Evolutionary conservation across 768 basidiomycete genomes (phyloP).

Genomic region (Russula sp.): DNA sequence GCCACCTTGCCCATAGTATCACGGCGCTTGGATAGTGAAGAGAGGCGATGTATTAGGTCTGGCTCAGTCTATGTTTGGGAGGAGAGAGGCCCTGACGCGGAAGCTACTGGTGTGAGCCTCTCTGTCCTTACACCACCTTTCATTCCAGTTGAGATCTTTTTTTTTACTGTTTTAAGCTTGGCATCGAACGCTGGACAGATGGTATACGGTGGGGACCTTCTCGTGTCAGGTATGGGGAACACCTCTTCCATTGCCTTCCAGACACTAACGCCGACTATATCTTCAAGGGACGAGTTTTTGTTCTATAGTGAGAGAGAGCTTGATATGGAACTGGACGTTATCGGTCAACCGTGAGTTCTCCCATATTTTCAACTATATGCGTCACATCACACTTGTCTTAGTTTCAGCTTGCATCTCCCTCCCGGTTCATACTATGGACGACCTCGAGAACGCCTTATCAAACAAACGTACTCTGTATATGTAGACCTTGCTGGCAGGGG

Average conservation of each 20-base stretch:
- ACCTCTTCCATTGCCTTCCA: not conserved
- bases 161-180: slow-evolving; percentile 44
- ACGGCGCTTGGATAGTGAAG: slow-evolving; percentile 71
- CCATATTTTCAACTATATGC: not conserved
- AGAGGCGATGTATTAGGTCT: slow-evolving; percentile 63
- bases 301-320: slow-evolving; percentile 70
- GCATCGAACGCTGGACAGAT: slow-evolving; percentile 82
- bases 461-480: slow-evolving; percentile 79
- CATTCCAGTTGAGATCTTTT: not conserved
- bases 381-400: slow-evolving; percentile 30
- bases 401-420: slow-evolving; percentile 31
- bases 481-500: slow-evolving; percentile 58
- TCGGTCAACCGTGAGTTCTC: slow-evolving; percentile 28
- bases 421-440: slow-evolving; percentile 33
- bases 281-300: slow-evolving; percentile 59
- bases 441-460: slow-evolving; percentile 55
- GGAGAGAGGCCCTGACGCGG: slow-evolving; percentile 66
- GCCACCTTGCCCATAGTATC: slow-evolving; percentile 61
- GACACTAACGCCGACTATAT: slow-evolving; percentile 4
- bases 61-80: slow-evolving; percentile 84
- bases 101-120: slow-evolving; percentile 54
- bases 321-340: slow-evolving; percentile 34
- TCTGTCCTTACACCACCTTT: slow-evolving; percentile 30
- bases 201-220: slow-evolving; percentile 71
- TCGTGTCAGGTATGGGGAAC: slow-evolving; percentile 58